Conservation (phyloP, 805 yeast species). For the Pichia cephalocereana region DNA sequence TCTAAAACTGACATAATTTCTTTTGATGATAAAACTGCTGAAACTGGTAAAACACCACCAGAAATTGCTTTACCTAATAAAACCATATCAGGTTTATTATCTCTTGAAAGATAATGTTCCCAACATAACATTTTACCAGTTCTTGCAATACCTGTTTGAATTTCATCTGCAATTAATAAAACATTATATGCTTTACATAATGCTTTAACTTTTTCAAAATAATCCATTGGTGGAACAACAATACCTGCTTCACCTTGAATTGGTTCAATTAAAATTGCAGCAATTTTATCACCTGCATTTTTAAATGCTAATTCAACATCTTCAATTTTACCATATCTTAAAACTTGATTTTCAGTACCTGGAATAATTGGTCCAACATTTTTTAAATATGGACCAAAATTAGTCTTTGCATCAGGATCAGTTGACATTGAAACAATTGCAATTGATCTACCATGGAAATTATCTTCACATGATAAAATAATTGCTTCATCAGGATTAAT, state of each 20-base stretch:
- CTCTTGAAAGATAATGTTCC: constrained; percentile 48
- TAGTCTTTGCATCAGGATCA: constrained; percentile 75
- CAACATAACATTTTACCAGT: constrained; percentile 90
- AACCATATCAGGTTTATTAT: constrained; percentile 81
- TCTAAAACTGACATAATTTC: constrained; percentile 84
- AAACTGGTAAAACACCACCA: constrained; percentile 90
- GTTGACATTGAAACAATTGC: constrained; percentile 95
- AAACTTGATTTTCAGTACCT: constrained; percentile 50
- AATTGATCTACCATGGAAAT: constrained; percentile 94
- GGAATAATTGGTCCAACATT: constrained; percentile 83
- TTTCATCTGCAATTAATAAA: constrained; percentile 88
- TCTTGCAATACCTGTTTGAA: constrained; percentile 96
- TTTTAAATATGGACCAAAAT: constrained; percentile 82
- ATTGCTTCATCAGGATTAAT: constrained; percentile 80
- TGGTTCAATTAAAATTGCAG: constrained; percentile 89
- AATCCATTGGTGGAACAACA: constrained; percentile 82
- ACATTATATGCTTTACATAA: constrained; percentile 80
- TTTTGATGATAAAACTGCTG: constrained; percentile 82
- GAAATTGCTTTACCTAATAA: constrained; percentile 90
- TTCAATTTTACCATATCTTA: constrained; percentile 78
- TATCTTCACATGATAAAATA: constrained; percentile 76
- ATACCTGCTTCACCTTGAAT: constrained; percentile 99
- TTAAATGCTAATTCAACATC: constrained; percentile 78
- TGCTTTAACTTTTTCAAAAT: constrained; percentile 60
- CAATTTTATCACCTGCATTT: constrained; percentile 79